Conservation (phyloP, 352 stramenopile species). For the Globisporangium okanoganense region DNA sequence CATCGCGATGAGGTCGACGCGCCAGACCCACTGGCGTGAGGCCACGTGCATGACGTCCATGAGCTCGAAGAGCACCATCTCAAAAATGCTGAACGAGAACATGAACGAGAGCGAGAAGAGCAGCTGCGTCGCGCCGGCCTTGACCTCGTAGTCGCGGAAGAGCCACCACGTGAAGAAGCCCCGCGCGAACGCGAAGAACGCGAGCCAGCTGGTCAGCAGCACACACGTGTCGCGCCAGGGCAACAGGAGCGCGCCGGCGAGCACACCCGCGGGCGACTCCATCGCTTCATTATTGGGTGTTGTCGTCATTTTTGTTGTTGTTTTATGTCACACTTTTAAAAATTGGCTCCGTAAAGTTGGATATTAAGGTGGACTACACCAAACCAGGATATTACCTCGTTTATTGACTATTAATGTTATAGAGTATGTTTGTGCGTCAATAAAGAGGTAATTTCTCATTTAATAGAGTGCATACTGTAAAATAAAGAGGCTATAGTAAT, state of each 20-base stretch:
- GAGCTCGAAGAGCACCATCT: slow-evolving; percentile 82
- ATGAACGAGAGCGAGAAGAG: slow-evolving; percentile 74
- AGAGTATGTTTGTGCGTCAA: too few relatives aligned
- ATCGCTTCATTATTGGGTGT: neutral
- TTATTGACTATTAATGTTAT: neutral
- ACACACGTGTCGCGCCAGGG: slow-evolving; percentile 26
- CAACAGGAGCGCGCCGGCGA: slow-evolving; percentile 22
- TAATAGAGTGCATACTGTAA: too few relatives aligned
- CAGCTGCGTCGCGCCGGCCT: slow-evolving; percentile 41
- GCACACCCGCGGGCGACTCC: neutral
- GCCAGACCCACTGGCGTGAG: slow-evolving; percentile 74
- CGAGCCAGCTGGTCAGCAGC: slow-evolving; percentile 39
- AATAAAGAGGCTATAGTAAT: neutral
- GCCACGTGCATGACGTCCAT: slow-evolving; percentile 57
- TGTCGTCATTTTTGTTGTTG: neutral
- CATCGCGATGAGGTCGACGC: slow-evolving; percentile 70
- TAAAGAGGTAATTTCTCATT: too few relatives aligned
- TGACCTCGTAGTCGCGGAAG: slow-evolving; percentile 82
- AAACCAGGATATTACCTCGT: neutral
- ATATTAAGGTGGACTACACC: neutral
- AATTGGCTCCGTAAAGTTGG: neutral
- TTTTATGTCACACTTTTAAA: neutral
- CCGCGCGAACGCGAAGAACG: slow-evolving; percentile 65
- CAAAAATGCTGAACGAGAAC: slow-evolving; percentile 77
- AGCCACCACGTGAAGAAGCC: slow-evolving; percentile 84